Base-by-base conservation (phyloP, 1,284 basidiomycete species). In the Papiliotrema flavescens region DNA sequence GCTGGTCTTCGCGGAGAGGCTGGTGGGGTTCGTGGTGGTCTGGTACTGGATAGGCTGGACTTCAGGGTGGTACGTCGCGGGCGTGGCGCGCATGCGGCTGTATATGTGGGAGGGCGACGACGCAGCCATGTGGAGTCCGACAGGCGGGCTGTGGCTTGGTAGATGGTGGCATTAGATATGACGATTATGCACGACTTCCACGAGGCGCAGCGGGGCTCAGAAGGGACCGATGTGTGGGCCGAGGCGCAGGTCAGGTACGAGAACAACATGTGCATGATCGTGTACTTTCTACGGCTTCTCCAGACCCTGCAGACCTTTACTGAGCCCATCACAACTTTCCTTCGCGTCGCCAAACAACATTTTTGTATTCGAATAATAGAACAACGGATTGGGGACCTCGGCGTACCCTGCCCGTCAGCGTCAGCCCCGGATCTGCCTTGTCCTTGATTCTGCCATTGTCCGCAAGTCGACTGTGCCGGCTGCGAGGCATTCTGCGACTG, bases 271-370 rank as follows among this genome's bases (percentile, higher is more conserved):
- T 40, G 39, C 17, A n/a, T 40, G 6, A 17, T 15, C 39, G 7
- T 40, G 17, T 15, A 5, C 39, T 4, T n/a, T 17, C 39, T 40
- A 40, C 5, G 17, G 6, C 39, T 44, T 44, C 42, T 44, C 42
- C n/a, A 17, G 17, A 7, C 19, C 23, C 7, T 69, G 64, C 36
- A 76, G 60, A 5, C 73, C 74, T 42, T 56, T 56, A 32, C 66
- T 69, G 11, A 76, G 61, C 24, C 66, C 88, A 73, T 91, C 89
- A 65, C 89, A 90, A 36, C 86, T 87, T 64, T 86, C 85, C 73
- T 89, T 90, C 37, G 89, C 89, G 73, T 91, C 89, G 49, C 89
- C 89, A 63, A 91, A 91, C 59, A 91, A 66, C 89, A 91, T 91
- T 78, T 86, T 88, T 43, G 89, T 88, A 53, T 86, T 85, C 26